Percentiles rank a stretch among this genome's conserved stretches.
Evolutionary conservation across 495 filamentous ascomycete genomes (phyloP).

Genomic region (Xylaria flabelliformis): DNA sequence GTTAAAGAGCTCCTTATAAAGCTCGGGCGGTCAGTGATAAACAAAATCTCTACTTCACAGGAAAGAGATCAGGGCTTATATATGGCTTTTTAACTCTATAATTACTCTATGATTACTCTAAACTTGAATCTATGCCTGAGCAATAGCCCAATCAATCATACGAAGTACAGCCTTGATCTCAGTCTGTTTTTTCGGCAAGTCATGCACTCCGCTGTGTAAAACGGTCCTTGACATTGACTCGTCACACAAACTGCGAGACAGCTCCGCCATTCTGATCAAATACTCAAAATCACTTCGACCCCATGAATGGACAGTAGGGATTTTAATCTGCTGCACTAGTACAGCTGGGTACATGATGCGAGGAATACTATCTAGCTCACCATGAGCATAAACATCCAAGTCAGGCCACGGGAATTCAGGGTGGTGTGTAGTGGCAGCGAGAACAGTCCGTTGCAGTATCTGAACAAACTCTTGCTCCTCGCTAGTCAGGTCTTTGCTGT

Average conservation of each 20-base stretch:
- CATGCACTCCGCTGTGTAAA: background rate
- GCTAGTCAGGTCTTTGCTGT: background rate
- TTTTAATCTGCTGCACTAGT: background rate
- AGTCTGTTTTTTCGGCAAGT: background rate
- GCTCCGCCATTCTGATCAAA: background rate
- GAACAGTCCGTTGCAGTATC: background rate
- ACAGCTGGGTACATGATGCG: background rate
- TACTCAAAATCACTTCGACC: background rate
- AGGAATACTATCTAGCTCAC: constrained; percentile 1
- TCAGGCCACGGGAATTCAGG: background rate
- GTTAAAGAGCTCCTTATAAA: background rate
- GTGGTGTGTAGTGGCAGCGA: background rate
- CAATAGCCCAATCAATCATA: background rate
- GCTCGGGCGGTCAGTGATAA: background rate
- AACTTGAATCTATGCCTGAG: background rate
- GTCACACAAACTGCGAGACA: background rate
- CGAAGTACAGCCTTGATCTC: constrained; percentile 9
- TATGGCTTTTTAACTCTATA: background rate
- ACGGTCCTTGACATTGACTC: background rate
- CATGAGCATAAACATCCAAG: background rate
- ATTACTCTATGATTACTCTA: background rate
- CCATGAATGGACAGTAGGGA: background rate
- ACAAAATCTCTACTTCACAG: background rate
- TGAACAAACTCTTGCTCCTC: constrained; percentile 4
- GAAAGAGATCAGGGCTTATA: background rate